Evolutionary conservation across 495 filamentous ascomycete genomes (phyloP).

Genomic region (Penicillium canariense): DNA sequence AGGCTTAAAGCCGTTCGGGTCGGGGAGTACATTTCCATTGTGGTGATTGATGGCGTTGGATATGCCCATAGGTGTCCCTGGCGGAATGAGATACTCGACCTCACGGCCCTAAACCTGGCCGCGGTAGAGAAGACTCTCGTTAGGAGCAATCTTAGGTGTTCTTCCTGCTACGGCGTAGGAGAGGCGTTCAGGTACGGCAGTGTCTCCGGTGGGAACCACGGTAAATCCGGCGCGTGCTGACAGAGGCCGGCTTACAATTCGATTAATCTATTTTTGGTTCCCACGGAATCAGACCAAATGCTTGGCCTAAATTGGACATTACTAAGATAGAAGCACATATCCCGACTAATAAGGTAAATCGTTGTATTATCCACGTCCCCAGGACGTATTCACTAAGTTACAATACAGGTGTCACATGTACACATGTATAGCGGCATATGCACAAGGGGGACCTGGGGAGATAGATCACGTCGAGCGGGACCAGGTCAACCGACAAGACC

Average conservation of each 20-base stretch:
- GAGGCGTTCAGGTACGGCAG: neutral
- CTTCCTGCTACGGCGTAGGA: neutral
- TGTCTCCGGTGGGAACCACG: neutral
- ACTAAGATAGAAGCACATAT: neutral
- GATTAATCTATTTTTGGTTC: neutral
- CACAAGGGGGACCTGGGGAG: slow-evolving; percentile 13
- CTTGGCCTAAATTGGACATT: neutral
- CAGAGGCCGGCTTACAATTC: too few relatives aligned
- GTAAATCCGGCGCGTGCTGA: neutral
- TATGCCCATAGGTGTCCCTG: neutral
- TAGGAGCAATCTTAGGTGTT: neutral
- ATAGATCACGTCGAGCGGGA: neutral
- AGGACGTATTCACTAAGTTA: slow-evolving; percentile 23
- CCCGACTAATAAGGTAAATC: slow-evolving; percentile 4
- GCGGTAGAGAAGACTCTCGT: neutral
- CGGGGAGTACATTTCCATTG: neutral
- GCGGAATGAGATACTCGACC: neutral
- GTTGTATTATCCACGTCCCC: slow-evolving; percentile 22
- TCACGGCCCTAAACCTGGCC: neutral
- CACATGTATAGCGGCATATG: slow-evolving; percentile 14
- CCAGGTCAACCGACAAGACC: slow-evolving; percentile 5
- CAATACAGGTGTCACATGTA: slow-evolving; percentile 16
- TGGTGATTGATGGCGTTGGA: neutral
- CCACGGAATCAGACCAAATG: neutral
- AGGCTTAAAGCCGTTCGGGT: neutral